phyloP scores from a whole-genome alignment of 805 yeast genomes.

The Metschnikowia gelsemii region DNA sequence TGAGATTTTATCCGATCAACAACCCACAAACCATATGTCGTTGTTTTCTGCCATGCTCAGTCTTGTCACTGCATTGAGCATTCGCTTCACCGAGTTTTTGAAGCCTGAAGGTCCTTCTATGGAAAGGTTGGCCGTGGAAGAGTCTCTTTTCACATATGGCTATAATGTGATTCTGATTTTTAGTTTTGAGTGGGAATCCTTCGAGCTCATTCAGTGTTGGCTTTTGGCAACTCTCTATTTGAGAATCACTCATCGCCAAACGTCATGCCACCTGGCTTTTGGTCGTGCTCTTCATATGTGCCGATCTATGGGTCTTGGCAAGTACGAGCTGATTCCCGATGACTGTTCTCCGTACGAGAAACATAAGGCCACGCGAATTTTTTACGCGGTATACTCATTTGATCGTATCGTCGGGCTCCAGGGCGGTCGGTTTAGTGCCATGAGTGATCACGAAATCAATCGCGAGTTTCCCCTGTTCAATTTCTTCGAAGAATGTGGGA shows the following conservation, averaged over 20 bases:
- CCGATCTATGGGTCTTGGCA: conserved; percentile 45
- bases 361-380: conserved; percentile 50
- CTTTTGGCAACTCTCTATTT: conserved; percentile 44
- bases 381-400: conserved; percentile 54
- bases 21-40: conserved; percentile 37
- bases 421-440: conserved; percentile 45
- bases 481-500: conserved; percentile 26
- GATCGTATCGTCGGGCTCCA: conserved; percentile 56
- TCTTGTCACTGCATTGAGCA: conserved; percentile 48
- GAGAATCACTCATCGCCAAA: conserved; percentile 45
- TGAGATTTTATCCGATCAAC: conserved; percentile 11
- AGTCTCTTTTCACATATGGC: conserved; percentile 41
- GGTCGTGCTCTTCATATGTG: conserved; percentile 44
- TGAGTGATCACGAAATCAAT: conserved; percentile 37
- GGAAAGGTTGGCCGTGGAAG: conserved; percentile 37
- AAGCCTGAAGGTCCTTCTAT: conserved; percentile 22
- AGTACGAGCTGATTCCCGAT: conserved; percentile 26
- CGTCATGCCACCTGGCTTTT: conserved; percentile 41
- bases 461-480: conserved; percentile 33
- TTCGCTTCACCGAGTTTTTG: conserved; percentile 50
- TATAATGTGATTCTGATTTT: conserved; percentile 38
- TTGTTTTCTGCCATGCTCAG: conserved; percentile 53
- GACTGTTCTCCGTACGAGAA: conserved; percentile 37
- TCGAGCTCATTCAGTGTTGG: conserved; percentile 53
- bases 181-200: conserved; percentile 52